Evolutionary conservation across 176 grass and related monocot species (phyloP).

Genomic region (sorghum (Sorghum bicolor)): DNA sequence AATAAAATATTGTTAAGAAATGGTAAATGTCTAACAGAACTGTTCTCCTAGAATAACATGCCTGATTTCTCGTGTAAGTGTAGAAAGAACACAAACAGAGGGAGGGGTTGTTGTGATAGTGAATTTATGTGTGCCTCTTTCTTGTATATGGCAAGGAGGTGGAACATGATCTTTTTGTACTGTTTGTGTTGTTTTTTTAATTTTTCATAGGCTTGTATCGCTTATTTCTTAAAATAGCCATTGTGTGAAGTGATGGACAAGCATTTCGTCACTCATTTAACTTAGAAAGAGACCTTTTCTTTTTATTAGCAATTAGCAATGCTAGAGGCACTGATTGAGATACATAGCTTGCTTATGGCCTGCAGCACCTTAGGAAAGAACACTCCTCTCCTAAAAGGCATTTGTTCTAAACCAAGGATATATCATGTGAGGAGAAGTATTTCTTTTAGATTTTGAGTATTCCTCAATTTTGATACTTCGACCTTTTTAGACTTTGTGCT

Average conservation of each 20-base stretch:
- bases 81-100: not conserved
- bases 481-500: not conserved
- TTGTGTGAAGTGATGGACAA: not conserved
- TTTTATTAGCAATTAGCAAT: not conserved
- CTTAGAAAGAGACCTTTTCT: not conserved
- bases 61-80: not conserved
- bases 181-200: not conserved
- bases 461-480: not conserved
- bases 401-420: not conserved
- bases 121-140: constrained; percentile 8
- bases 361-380: not conserved
- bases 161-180: not conserved
- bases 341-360: not conserved
- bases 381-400: not conserved
- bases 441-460: not conserved
- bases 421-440: not conserved
- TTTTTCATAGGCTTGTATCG: not conserved
- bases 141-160: not conserved
- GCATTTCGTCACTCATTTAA: not conserved
- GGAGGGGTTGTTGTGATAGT: not conserved
- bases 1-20: constrained; percentile 22
- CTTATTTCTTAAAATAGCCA: constrained; percentile 22
- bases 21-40: constrained; percentile 3
- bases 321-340: not conserved
- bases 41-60: constrained; percentile 31